A percentile compares a stretch with the other conserved stretches of the same genome.
Conservation (phyloP, 2,329 filamentous ascomycete genomes). For the Chrysosporium keratinophilum region DNA sequence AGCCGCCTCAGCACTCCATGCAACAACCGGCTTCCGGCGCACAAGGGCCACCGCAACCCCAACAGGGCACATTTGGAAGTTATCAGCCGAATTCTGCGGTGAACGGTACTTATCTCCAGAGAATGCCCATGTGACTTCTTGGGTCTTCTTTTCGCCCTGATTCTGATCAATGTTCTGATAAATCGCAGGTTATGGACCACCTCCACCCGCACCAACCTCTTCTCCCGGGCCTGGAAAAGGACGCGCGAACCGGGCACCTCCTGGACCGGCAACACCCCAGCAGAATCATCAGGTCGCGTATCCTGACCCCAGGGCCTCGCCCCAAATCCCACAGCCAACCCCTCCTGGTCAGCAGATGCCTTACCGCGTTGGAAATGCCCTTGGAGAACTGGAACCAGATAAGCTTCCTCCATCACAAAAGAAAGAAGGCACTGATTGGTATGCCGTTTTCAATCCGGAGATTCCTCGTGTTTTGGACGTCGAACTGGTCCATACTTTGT, state of each 20-base stretch:
- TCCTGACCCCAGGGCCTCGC: constrained; percentile 69
- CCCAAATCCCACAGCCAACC: constrained; percentile 77
- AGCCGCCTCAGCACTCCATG: constrained; percentile 48
- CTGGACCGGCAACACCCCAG: constrained; percentile 74
- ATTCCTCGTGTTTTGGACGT: constrained; percentile 86
- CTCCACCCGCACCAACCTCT: constrained; percentile 72
- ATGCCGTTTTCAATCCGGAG: constrained; percentile 89
- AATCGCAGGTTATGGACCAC: constrained; percentile 59
- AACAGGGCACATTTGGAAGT: constrained; percentile 57
- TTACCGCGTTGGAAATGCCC: constrained; percentile 53
- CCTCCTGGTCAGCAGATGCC: constrained; percentile 46
- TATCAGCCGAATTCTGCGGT: constrained; percentile 55
- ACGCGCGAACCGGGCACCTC: constrained; percentile 53
- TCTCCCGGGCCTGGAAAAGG: constrained; percentile 77
- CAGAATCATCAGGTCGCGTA: constrained; percentile 82
- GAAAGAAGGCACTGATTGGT: constrained; percentile 86
- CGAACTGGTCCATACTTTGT: constrained; percentile 82
- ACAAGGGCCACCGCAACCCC: constrained; percentile 60
- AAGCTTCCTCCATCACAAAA: constrained; percentile 76
- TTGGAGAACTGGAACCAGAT: constrained; percentile 80
- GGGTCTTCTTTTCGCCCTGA: background rate
- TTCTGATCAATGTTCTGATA: constrained; percentile 37
- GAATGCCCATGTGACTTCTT: background rate
- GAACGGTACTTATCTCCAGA: constrained; percentile 45
- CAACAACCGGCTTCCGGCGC: constrained; percentile 49